These are phyloP conservation scores for Penicillium steckii DNA, from an alignment of 495 filamentous ascomycete species.

Conservation along the genomic window DNA sequence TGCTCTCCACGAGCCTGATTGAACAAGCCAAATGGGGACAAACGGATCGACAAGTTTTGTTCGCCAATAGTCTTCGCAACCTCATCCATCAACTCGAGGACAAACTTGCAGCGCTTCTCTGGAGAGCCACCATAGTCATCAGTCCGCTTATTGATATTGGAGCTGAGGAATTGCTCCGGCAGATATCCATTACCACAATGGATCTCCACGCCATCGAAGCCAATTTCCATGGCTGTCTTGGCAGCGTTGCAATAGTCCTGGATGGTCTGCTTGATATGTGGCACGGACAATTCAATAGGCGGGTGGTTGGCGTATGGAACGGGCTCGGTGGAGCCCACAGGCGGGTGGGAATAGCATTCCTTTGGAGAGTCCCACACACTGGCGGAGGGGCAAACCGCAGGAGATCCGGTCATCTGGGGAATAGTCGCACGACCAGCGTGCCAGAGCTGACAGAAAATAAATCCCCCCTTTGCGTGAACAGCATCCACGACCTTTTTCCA, in stretches of 20 bases:
- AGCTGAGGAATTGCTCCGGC: slow-evolving; percentile 51
- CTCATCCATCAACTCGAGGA: slow-evolving; percentile 42
- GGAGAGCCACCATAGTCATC: slow-evolving; percentile 52
- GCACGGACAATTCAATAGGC: slow-evolving; percentile 45
- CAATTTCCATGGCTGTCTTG: slow-evolving; percentile 58
- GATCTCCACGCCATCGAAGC: slow-evolving; percentile 58
- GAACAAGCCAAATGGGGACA: slow-evolving; percentile 51
- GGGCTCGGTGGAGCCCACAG: slow-evolving; percentile 32
- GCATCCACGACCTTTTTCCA: slow-evolving; percentile 54
- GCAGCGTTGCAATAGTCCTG: slow-evolving; percentile 56
- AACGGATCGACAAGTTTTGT: slow-evolving; percentile 37
- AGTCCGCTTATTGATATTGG: slow-evolving; percentile 49
- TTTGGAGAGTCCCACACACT: slow-evolving; percentile 40
- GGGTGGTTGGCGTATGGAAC: slow-evolving; percentile 44
- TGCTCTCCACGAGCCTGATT: slow-evolving; percentile 46
- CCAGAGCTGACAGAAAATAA: slow-evolving; percentile 56
- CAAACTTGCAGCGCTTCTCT: slow-evolving; percentile 49
- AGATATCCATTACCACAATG: slow-evolving; percentile 57
- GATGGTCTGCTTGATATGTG: slow-evolving; percentile 43
- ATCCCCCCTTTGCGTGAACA: slow-evolving; percentile 52
- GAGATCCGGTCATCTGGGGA: slow-evolving; percentile 42
- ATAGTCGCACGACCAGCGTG: slow-evolving; percentile 50
- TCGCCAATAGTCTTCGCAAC: slow-evolving; percentile 25
- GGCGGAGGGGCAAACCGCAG: slow-evolving; percentile 37
- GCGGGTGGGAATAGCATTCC: slow-evolving; percentile 36